Percentiles rank a stretch among this genome's conserved stretches.
Evolutionary conservation across 257 asterid genomes (phyloP).

Genomic region (Salvia rosmarinus): DNA sequence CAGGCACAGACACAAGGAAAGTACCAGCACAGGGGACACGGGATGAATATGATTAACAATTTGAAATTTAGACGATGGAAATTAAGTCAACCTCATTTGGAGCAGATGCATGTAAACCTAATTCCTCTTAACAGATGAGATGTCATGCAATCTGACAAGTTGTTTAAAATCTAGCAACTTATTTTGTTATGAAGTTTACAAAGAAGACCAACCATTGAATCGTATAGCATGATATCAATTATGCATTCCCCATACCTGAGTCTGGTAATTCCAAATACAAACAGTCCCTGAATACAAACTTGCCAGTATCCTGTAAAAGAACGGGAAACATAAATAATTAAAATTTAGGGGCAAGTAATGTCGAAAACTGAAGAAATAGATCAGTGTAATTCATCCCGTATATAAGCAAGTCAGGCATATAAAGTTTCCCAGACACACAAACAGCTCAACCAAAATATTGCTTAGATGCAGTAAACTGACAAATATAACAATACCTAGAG

Average conservation of each 20-base stretch:
- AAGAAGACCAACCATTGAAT: conserved; percentile 24
- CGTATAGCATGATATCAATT: conserved; percentile 8
- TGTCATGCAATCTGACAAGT: conserved; percentile 15
- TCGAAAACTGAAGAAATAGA: conserved; percentile 7
- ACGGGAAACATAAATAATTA: conserved; percentile 29
- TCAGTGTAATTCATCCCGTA: not conserved
- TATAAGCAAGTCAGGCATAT: not conserved
- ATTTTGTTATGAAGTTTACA: conserved; percentile 17
- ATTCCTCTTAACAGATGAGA: conserved; percentile 19
- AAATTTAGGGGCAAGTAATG: conserved; percentile 12
- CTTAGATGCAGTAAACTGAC: conserved; percentile 11
- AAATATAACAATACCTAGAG: not conserved
- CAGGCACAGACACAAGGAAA: not conserved
- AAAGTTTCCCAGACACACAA: not conserved
- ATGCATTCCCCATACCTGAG: conserved; percentile 62
- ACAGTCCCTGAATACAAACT: conserved; percentile 93
- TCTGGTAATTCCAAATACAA: conserved; percentile 92
- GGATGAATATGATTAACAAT: conserved; percentile 1
- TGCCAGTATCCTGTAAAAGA: conserved; percentile 73
- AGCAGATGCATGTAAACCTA: not conserved
- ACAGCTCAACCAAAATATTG: not conserved
- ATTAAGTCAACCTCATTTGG: conserved; percentile 7
- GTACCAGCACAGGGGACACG: not conserved
- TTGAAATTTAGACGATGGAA: conserved; percentile 1
- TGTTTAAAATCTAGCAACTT: conserved; percentile 16